These are phyloP conservation scores for Alternaria novae-zelandiae DNA, from an alignment of 2,329 filamentous ascomycete genomes.

Conservation along the genomic window DNA sequence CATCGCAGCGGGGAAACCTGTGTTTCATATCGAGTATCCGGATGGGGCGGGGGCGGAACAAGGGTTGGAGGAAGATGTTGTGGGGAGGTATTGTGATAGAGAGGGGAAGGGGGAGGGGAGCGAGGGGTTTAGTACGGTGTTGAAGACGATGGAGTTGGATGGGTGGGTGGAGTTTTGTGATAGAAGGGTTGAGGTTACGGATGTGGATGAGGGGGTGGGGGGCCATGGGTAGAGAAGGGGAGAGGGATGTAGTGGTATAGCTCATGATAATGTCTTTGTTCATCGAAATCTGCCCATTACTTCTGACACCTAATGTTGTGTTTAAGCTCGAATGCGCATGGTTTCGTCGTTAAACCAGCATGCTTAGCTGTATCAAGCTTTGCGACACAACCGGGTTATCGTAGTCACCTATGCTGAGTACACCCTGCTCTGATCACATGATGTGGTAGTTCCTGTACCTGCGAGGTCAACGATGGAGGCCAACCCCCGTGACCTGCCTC, in stretches of 20 bases:
- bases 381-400: neutral
- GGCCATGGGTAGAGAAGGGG: neutral
- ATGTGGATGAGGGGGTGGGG: slow-evolving; percentile 20
- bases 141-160: slow-evolving; percentile 70
- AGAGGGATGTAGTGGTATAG: neutral
- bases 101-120: slow-evolving; percentile 48
- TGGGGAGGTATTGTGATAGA: slow-evolving; percentile 52
- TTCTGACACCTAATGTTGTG: neutral
- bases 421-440: neutral
- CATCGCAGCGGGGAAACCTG: slow-evolving; percentile 67
- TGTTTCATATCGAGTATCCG: slow-evolving; percentile 77
- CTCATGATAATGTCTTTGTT: neutral
- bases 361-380: neutral
- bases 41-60: slow-evolving; percentile 50
- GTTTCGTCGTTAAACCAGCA: neutral
- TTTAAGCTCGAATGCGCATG: neutral
- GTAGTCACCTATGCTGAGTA: neutral
- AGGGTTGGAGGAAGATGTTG: slow-evolving; percentile 40
- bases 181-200: slow-evolving; percentile 29
- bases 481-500: neutral
- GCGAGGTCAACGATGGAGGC: neutral
- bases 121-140: slow-evolving; percentile 65
- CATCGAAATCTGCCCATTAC: neutral
- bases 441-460: neutral
- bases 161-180: slow-evolving; percentile 67